Evolutionary conservation across 2,329 filamentous ascomycete genomes (phyloP).

Genomic region (Aspergillus sp.): DNA sequence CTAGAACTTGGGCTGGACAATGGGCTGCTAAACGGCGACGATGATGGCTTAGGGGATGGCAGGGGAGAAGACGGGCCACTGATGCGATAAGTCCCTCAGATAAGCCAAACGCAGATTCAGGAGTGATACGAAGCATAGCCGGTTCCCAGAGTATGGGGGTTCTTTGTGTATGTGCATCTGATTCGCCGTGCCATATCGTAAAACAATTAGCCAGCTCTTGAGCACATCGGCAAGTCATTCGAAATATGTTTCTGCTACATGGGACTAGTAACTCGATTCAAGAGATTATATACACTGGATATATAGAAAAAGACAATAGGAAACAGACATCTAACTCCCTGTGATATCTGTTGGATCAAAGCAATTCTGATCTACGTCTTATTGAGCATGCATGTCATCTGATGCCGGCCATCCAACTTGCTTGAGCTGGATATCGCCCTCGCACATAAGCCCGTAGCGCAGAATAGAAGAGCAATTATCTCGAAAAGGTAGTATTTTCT

Average conservation of each 20-base stretch:
- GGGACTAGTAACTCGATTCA: neutral
- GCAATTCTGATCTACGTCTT: neutral
- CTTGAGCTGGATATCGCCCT: neutral
- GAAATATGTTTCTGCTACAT: neutral
- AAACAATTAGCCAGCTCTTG: neutral
- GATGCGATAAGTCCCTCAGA: neutral
- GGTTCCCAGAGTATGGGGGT: neutral
- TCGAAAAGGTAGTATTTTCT: neutral
- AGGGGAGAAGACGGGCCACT: neutral
- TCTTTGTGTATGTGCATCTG: neutral
- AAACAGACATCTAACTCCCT: neutral
- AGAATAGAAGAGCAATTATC: neutral
- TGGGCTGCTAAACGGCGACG: neutral
- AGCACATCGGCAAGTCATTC: neutral
- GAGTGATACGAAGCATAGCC: neutral
- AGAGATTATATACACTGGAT: neutral
- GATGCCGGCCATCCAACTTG: neutral
- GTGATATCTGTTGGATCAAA: neutral
- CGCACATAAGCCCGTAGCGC: neutral
- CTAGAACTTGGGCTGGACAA: neutral
- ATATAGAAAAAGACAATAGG: neutral
- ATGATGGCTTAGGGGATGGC: no score
- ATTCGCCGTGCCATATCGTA: neutral
- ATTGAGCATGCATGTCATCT: neutral
- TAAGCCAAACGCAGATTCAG: neutral